phyloP scores from a whole-genome alignment of 2,329 filamentous ascomycete genomes.

The Aspergillus sp. region DNA sequence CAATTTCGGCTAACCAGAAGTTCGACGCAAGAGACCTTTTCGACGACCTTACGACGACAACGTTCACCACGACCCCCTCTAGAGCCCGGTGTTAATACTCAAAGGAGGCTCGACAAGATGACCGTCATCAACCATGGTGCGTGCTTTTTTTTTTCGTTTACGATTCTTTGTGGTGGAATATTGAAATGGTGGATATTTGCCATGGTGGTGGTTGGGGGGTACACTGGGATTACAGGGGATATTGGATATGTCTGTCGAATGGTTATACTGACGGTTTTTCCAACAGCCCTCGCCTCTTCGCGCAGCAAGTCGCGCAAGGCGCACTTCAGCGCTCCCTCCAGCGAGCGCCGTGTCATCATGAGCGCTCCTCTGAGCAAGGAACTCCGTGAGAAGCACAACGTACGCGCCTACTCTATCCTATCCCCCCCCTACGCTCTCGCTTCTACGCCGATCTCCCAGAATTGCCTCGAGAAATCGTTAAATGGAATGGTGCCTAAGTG shows the following conservation, averaged over 20 bases:
- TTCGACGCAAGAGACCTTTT: conserved; percentile 10
- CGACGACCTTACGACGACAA: conserved; percentile 16
- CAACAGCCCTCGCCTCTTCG: conserved; percentile 55
- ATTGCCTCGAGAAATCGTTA: not conserved
- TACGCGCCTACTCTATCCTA: conserved; percentile 44
- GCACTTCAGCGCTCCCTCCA: conserved; percentile 93
- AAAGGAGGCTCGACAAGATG: conserved; percentile 25
- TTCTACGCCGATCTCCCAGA: not conserved
- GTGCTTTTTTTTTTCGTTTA: conserved; percentile 8
- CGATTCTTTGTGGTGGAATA: conserved; percentile 5
- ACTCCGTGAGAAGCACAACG: conserved; percentile 98
- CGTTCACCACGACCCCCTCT: conserved; percentile 12
- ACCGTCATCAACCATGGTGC: conserved; percentile 25
- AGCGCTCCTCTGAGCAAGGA: conserved; percentile 93
- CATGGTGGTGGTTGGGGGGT: not conserved
- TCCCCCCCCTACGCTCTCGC: conserved; percentile 3
- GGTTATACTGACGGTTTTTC: not conserved
- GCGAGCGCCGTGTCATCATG: conserved; percentile 93
- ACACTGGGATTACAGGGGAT: not conserved
- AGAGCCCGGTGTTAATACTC: conserved; percentile 10
- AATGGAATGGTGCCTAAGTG: not conserved
- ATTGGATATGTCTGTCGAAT: not conserved
- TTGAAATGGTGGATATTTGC: not conserved
- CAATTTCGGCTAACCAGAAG: conserved; percentile 16
- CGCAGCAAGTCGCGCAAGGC: conserved; percentile 98